phyloP scores from a whole-genome alignment of 202 grass and related monocot species.

The Zoysia matrella region DNA sequence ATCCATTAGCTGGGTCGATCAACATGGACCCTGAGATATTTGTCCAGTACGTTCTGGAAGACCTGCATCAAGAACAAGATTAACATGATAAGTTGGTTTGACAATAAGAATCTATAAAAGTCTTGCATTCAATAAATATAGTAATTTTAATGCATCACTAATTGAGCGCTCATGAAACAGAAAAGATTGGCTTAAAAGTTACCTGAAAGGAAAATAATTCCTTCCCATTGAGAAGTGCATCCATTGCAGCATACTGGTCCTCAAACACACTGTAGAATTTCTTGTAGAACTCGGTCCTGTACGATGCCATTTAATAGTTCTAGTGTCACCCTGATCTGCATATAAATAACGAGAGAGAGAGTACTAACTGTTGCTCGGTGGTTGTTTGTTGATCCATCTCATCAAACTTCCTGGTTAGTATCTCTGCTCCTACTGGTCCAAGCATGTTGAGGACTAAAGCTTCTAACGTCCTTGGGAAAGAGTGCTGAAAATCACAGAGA shows the following conservation, averaged over 20 bases:
- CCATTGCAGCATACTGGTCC: constrained; percentile 83
- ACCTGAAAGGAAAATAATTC: constrained; percentile 91
- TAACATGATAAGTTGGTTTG: constrained; percentile 9
- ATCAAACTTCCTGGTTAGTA: constrained; percentile 92
- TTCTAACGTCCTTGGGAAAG: constrained; percentile 89
- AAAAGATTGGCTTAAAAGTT: constrained; percentile 27
- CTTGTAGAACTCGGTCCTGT: constrained; percentile 86
- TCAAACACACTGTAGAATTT: constrained; percentile 84
- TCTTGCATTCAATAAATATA: neutral
- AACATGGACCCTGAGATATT: constrained; percentile 69
- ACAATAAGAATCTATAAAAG: neutral
- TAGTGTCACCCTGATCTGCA: neutral
- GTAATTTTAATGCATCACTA: neutral
- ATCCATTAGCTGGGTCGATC: constrained; percentile 38
- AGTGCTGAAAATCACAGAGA: constrained; percentile 57
- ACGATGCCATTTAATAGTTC: constrained; percentile 23
- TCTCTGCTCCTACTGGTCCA: constrained; percentile 85
- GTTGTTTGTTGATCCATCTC: constrained; percentile 76
- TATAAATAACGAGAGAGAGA: constrained; percentile 12
- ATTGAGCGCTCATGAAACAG: neutral
- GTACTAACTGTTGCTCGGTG: constrained; percentile 77
- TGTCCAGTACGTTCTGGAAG: constrained; percentile 74
- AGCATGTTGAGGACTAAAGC: constrained; percentile 77
- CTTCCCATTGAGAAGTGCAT: constrained; percentile 78
- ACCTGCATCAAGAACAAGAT: constrained; percentile 54